Evolutionary conservation across 768 basidiomycete species (phyloP).

Genomic region (Xerocomellus intermedius): DNA sequence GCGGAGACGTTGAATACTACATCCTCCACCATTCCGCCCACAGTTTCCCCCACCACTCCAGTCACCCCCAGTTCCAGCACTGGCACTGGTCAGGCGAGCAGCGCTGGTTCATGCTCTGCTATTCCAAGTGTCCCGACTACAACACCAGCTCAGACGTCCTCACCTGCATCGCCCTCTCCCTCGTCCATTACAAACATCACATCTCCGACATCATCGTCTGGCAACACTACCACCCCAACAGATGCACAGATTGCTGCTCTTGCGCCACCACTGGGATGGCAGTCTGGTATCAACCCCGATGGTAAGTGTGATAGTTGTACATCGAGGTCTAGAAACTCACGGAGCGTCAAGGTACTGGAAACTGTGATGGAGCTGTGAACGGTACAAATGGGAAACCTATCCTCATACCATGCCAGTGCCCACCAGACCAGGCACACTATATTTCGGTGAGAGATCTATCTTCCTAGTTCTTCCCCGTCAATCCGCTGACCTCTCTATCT

Average conservation of each 20-base stretch:
- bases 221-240: conserved; percentile 15
- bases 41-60: not conserved
- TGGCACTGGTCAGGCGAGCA: not conserved
- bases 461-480: not conserved
- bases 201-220: not conserved
- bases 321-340: not conserved
- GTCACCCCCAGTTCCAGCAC: not conserved
- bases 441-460: conserved; percentile 18
- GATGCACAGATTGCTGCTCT: conserved; percentile 38
- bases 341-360: conserved; percentile 30
- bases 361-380: conserved; percentile 37
- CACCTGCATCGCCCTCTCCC: not conserved
- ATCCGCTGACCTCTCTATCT: not conserved
- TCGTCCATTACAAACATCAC: conserved; percentile 4
- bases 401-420: conserved; percentile 37
- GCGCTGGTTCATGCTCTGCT: not conserved
- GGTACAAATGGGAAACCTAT: conserved; percentile 31
- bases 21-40: not conserved
- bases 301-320: conserved; percentile 35
- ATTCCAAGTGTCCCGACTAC: not conserved
- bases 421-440: conserved; percentile 27
- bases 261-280: conserved; percentile 57
- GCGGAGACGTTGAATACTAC: conserved; percentile 11
- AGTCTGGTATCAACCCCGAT: conserved; percentile 57
- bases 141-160: not conserved